phyloP scores from a whole-genome alignment of 2,329 filamentous ascomycete genomes.

The Coniochaeta ligniaria region DNA sequence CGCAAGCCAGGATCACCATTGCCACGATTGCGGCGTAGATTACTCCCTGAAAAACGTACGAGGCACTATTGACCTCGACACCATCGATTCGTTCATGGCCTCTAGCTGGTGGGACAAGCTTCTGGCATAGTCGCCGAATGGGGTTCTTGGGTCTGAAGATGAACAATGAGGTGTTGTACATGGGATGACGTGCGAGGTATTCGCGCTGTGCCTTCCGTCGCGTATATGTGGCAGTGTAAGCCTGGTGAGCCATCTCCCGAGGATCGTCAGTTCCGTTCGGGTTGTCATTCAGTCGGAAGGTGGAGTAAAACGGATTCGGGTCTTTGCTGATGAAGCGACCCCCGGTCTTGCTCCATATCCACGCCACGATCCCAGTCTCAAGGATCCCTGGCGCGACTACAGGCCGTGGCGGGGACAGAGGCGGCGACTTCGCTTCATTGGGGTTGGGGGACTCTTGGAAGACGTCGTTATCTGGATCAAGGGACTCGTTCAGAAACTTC shows the following conservation, averaged over 20 bases:
- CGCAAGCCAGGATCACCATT: conserved; percentile 94
- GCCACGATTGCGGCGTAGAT: conserved; percentile 91
- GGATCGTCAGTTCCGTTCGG: conserved; percentile 77
- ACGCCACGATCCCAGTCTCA: conserved; percentile 52
- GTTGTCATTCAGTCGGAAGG: conserved; percentile 53
- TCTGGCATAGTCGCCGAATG: conserved; percentile 76
- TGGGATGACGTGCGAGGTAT: conserved; percentile 79
- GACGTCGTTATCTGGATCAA: conserved; percentile 23
- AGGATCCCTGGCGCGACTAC: conserved; percentile 29
- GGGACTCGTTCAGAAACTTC: conserved; percentile 81
- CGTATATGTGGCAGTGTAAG: conserved; percentile 73
- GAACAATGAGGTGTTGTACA: conserved; percentile 88
- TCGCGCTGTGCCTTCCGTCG: conserved; percentile 85
- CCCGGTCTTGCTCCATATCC: conserved; percentile 53
- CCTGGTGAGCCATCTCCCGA: conserved; percentile 81
- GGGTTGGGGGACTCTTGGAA: conserved; percentile 27
- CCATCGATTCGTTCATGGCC: conserved; percentile 84
- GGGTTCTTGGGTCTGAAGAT: conserved; percentile 75
- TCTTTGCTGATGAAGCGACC: conserved; percentile 57
- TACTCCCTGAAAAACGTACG: conserved; percentile 90
- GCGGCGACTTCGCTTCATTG: conserved; percentile 24
- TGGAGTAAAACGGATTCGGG: conserved; percentile 93
- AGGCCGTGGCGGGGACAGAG: conserved; percentile 13
- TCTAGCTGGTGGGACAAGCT: conserved; percentile 83
- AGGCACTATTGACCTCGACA: conserved; percentile 78